A percentile compares a stretch with the other conserved stretches of the same genome.
Evolutionary conservation across 202 grass and related monocot genomes (phyloP).

Genomic region (Miscanthus sacchariflorus): DNA sequence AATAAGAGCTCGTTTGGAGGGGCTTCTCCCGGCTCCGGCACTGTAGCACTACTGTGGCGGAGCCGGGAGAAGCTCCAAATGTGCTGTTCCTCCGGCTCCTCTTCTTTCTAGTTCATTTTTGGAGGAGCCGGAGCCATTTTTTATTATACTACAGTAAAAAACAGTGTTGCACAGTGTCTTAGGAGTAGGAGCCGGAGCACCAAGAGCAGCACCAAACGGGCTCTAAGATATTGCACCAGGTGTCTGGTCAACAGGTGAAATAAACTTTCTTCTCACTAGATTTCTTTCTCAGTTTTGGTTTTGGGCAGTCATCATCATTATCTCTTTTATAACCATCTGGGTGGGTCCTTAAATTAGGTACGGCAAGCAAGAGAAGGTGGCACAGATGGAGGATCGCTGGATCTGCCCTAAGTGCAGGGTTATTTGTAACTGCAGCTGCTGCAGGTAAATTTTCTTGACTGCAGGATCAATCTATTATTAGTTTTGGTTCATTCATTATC

Average conservation of each 20-base stretch:
- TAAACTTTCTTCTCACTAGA: neutral
- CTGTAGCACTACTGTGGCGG: too few species aligned
- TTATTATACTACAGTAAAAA: too few species aligned
- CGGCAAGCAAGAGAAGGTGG: conserved; percentile 49
- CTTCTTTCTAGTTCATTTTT: too few species aligned
- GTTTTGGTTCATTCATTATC: neutral
- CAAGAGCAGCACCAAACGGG: too few species aligned
- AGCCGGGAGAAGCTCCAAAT: too few species aligned
- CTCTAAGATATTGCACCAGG: neutral
- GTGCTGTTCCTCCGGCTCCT: too few species aligned
- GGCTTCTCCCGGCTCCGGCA: too few species aligned
- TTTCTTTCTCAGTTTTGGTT: neutral
- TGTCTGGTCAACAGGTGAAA: neutral
- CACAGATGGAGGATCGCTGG: conserved; percentile 46
- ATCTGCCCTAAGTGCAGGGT: conserved; percentile 73
- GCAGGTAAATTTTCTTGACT: conserved; percentile 55
- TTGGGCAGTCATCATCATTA: neutral
- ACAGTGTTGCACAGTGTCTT: too few species aligned
- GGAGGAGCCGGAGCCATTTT: too few species aligned
- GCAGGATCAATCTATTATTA: neutral
- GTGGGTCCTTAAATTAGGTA: conserved; percentile 40
- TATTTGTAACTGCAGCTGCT: conserved; percentile 76
- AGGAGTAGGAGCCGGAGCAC: too few species aligned
- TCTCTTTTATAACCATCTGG: neutral
- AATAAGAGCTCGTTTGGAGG: neutral